These are phyloP conservation scores for Cyberlindnera mississippiensis DNA, from an alignment of 805 yeast species.

Conservation along the genomic window DNA sequence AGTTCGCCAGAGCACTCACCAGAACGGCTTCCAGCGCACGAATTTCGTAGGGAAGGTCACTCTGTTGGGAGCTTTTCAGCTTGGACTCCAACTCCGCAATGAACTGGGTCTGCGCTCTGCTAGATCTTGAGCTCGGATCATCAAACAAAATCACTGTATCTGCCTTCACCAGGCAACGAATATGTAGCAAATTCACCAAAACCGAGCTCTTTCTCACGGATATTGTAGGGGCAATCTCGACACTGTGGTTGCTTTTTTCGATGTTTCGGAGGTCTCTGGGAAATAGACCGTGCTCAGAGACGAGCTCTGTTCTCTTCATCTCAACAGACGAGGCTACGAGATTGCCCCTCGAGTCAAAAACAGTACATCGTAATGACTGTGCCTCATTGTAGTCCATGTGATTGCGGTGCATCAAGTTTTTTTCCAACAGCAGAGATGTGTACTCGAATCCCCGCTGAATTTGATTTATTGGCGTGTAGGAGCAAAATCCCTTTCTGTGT, in stretches of 20 bases:
- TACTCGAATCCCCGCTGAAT: constrained; percentile 14
- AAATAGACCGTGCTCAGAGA: constrained; percentile 69
- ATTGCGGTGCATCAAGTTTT: constrained; percentile 35
- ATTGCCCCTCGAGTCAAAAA: constrained; percentile 67
- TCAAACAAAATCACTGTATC: constrained; percentile 76
- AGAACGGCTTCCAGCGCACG: constrained; percentile 87
- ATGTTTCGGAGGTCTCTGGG: constrained; percentile 91
- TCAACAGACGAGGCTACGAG: constrained; percentile 67
- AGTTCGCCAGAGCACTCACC: constrained; percentile 70
- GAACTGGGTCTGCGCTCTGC: constrained; percentile 68
- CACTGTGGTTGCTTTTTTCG: constrained; percentile 52
- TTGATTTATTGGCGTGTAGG: no score
- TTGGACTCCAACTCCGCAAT: constrained; percentile 76
- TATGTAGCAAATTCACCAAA: constrained; percentile 69
- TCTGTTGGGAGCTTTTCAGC: constrained; percentile 34
- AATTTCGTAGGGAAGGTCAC: constrained; percentile 77
- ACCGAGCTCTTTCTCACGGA: constrained; percentile 71
- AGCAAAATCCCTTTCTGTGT: no score
- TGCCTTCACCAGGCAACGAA: constrained; percentile 70
- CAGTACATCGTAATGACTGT: constrained; percentile 67
- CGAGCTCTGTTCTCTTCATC: constrained; percentile 67
- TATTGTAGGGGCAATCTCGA: constrained; percentile 79
- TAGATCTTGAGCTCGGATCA: constrained; percentile 54
- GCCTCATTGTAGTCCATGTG: constrained; percentile 32
- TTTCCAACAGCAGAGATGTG: constrained; percentile 33